Base-by-base conservation (phyloP, 305 asterid species). In the Petunia hybrid region DNA sequence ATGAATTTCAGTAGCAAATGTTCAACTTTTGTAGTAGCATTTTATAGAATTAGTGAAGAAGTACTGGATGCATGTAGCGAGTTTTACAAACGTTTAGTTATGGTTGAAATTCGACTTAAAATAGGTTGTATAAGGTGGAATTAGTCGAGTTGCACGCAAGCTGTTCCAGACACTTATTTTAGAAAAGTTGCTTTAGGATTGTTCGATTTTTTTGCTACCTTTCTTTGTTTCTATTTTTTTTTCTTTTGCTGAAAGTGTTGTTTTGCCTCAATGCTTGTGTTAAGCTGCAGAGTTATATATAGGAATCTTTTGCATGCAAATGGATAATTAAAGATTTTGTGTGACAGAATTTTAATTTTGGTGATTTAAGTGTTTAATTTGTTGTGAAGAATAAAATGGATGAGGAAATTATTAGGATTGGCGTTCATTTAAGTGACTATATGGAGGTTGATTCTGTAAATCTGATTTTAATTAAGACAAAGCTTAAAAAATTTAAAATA, bases 271-370 rank as follows among this genome's bases (percentile, higher is more conserved):
- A 63, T 43, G 36, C 46, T 63, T 31, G 75, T 6, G 73, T 39
- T 43, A 78, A 31, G 43, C 35, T 14, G 14, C 10, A 22, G 75
- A 51, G 31, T 22, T 22, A 22, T 22, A 22, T 35, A 51, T 35
- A 51, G 8, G 22, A 71, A 71, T 48, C 13, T 7, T 73, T 73
- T 73, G 64, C 79, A 36, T 59, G 79, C 48, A 36, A 74, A 6
- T 74, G 64, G 79, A 53, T 74, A 38, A 55, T 36, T 55, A 41
- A 36, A 53, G 64, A 74, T 51, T 73, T 74, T 53, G 46, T 74
- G 48, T 74, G 64, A 42, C 36, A 51, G 35, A 74, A 53, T 74
- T 53, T 74, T 36, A 53, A 9, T 56, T 3, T 53, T 71, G 45
- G 78, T 12, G 31, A 48, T 10, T 67, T 69, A 69, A 31, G 57